Evolutionary conservation across 306 rosid genomes (phyloP).

Genomic region (Gynostemma pentaphyllum): DNA sequence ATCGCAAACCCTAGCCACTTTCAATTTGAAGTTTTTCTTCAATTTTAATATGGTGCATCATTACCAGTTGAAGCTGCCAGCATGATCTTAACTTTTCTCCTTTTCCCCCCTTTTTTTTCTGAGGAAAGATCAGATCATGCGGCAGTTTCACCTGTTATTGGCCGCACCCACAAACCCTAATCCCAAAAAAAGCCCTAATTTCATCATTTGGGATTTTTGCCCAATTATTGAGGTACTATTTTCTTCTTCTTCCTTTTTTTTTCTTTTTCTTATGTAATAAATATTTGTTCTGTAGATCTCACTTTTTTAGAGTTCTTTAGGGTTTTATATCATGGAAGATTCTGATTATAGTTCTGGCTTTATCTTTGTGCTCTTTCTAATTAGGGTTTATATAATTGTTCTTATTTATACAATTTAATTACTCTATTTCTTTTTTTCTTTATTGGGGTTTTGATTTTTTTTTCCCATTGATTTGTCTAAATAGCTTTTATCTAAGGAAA

Average conservation of each 20-base stretch:
- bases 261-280: neutral
- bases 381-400: neutral
- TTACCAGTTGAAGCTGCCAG: constrained; percentile 99
- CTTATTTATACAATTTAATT: neutral
- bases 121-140: constrained; percentile 93
- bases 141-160: constrained; percentile 98
- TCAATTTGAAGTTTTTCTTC: neutral
- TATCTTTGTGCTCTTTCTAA: neutral
- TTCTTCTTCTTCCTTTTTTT: neutral
- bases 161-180: constrained; percentile 31
- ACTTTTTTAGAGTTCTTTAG: neutral
- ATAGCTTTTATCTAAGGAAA: neutral
- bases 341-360: neutral
- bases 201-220: neutral
- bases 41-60: constrained; percentile 36
- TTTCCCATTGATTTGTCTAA: neutral
- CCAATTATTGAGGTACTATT: neutral
- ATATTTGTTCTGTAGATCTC: neutral
- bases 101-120: neutral
- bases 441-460: neutral
- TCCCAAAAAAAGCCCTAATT: constrained; percentile 18
- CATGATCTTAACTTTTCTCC: constrained; percentile 91
- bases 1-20: constrained; percentile 50
- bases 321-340: neutral
- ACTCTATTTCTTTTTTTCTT: neutral